Base-by-base conservation (phyloP, 192 early-diverging fungal genomes). In the Coemansia sp. region DNA sequence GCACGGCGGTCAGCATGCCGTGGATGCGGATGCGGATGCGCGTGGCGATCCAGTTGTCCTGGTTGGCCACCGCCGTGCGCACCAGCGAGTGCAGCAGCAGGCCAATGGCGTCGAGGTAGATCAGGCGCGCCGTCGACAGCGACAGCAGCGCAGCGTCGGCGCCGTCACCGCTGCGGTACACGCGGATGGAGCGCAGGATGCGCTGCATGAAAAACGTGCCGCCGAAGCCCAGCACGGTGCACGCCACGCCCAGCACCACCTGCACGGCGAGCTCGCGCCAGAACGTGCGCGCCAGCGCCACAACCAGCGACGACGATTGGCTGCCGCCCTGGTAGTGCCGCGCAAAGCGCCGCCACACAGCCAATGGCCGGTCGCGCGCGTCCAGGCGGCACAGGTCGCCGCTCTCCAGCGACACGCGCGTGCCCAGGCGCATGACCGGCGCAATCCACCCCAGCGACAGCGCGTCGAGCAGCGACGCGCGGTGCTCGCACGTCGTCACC, bases 361-460 rank as follows among this genome's bases (percentile, higher is more conserved):
- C 29, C 32, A 66, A 20, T 1, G 56, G 54, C n/a, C 38, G 22
- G 42, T 66, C 38, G 10, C 32, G 7, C 1, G 41, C 57, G 1
- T 20, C 31, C 19, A 66, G 53, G 1, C 56, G 27, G 22, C 57
- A 66, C n/a, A 66, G 15, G 42, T 66, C 54, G 27, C 31, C 68
- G 29, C 86, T 71, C 22, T 78, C 82, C 7, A 94, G 80, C 2
- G 83, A 68, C 25, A 79, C 51, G 25, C 64, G 68, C 36, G 83
- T 82, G 45, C 84, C 91, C 22, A 85, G 68, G 4, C 84, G 68
- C 67, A 95, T 78, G 8, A 94, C 59, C 9, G 85, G 74, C 62
- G 86, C 89, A 15, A 89, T 73, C 85, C 89, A 90, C 40, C 65
- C 56, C 65, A 91, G 92, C 14, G 54, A 31, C 38, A 82, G 57